phyloP scores from a whole-genome alignment of 768 basidiomycete genomes.

The Tylopilus balloui region DNA sequence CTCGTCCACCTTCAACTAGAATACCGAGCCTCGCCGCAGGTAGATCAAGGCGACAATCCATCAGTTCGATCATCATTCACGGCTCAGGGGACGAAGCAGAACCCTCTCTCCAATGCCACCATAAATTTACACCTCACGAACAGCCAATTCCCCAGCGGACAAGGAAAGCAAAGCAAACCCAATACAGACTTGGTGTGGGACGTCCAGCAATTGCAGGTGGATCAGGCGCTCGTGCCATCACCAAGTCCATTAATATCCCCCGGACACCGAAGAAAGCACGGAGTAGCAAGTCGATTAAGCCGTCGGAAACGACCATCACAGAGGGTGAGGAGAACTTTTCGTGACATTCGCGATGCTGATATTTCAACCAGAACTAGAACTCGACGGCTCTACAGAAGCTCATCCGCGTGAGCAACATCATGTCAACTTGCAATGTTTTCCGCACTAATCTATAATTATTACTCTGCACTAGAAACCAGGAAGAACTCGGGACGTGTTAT shows the following conservation, averaged over 20 bases:
- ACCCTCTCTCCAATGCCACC: conserved; percentile 21
- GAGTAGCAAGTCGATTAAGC: conserved; percentile 45
- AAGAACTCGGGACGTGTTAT: neutral
- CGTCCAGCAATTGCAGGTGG: conserved; percentile 65
- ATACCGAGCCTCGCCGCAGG: conserved; percentile 26
- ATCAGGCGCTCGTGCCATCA: conserved; percentile 58
- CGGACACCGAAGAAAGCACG: conserved; percentile 46
- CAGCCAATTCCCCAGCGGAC: conserved; percentile 37
- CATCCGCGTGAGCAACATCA: conserved; percentile 14
- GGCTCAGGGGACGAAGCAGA: conserved; percentile 43
- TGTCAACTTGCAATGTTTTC: neutral
- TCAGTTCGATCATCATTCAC: conserved; percentile 36
- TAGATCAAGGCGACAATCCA: conserved; percentile 31
- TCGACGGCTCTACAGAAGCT: conserved; percentile 8
- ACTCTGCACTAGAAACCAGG: conserved; percentile 4
- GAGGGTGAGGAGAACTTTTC: conserved; percentile 38
- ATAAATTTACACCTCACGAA: conserved; percentile 10
- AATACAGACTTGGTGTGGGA: conserved; percentile 67
- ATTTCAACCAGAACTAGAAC: conserved; percentile 24
- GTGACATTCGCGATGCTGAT: conserved; percentile 10
- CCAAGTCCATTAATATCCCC: conserved; percentile 52
- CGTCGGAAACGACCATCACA: conserved; percentile 51
- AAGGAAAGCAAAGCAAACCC: conserved; percentile 69
- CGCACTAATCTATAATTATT: neutral
- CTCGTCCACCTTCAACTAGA: conserved; percentile 33